Percentiles rank a stretch among this genome's conserved stretches.
These are phyloP conservation scores for Fusarium pseudocircinatum DNA, from an alignment of 2,329 filamentous ascomycete species.

Conservation along the genomic window DNA sequence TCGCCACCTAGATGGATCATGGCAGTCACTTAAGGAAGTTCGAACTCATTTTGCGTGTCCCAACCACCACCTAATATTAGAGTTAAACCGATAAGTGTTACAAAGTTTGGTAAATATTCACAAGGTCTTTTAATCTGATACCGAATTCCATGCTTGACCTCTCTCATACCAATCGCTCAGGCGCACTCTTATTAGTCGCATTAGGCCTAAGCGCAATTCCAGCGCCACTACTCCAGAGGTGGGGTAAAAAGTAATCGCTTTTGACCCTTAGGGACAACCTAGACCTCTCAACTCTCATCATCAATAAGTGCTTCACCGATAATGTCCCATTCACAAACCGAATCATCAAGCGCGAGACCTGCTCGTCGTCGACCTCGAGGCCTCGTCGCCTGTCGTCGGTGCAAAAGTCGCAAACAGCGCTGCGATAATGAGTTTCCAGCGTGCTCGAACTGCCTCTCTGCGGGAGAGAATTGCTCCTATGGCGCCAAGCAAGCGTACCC, in stretches of 20 bases:
- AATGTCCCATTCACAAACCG: not conserved
- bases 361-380: not conserved
- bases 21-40: too few species aligned
- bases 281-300: not conserved
- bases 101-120: too few species aligned
- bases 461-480: not conserved
- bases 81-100: too few species aligned
- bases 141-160: too few species aligned
- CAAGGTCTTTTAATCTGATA: too few species aligned
- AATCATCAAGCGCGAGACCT: not conserved
- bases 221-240: not conserved
- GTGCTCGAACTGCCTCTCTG: not conserved
- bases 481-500: not conserved
- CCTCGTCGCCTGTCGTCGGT: not conserved
- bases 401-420: conserved; percentile 1
- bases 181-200: too few species aligned
- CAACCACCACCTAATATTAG: too few species aligned
- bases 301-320: not conserved
- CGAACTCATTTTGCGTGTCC: too few species aligned
- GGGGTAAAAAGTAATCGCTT: not conserved
- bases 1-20: too few species aligned
- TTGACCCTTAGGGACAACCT: not conserved
- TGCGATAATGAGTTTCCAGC: conserved; percentile 2
- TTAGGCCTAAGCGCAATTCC: not conserved
- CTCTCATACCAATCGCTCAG: too few species aligned